Base-by-base conservation (phyloP, 78 protist genomes). In the Isochrysis galbana region DNA sequence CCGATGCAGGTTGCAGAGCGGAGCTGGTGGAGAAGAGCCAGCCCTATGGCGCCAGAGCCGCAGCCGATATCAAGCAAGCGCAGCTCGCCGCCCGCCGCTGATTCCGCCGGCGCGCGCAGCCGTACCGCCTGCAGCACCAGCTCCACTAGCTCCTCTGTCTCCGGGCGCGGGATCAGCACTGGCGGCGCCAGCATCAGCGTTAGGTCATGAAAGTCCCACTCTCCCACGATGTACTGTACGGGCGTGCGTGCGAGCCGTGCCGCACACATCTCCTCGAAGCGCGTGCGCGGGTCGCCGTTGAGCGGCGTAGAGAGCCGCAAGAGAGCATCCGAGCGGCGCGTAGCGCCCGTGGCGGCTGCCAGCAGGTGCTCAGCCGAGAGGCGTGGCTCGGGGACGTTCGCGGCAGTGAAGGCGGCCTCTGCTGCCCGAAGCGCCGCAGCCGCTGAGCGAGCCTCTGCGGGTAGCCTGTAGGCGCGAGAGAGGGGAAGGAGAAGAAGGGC, bases 11-110 rank as follows among this genome's bases (percentile, higher is more conserved):
- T 21, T 4, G 88, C 88, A 54, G 0, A 19, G 25, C 38, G 55
- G 55, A 80, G 39, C 36, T 22, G 32, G 38, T 3, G 22, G 38
- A 80, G 88, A 22, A 80, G 39, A 11, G 88, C 88, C 29, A 80
- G 55, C 17, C 88, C 88, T 34, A 80, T 80, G 34, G 88, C 88
- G 88, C 88, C 88, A 0, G 55, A 44, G 48, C 88, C 88, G 55
- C 88, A 80, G 88, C 88, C 88, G 54, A 80, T 54, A 54, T 80
- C 88, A 54, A 80, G 88, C 32, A 44, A 1, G 21, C 2, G 21
- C 38, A 19, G 29, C 51, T 32, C 36, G 34, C 19, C 32, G 54
- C 21, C 74, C 36, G 4, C 36, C 67, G 67, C 32, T 19, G 67
- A 54, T 10, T 19, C 32, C 19, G 10, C 32, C 67, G 67, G 32